These are phyloP conservation scores for Pseudogymnoascus sp. DNA, from an alignment of 2,329 filamentous ascomycete species.

Conservation along the genomic window DNA sequence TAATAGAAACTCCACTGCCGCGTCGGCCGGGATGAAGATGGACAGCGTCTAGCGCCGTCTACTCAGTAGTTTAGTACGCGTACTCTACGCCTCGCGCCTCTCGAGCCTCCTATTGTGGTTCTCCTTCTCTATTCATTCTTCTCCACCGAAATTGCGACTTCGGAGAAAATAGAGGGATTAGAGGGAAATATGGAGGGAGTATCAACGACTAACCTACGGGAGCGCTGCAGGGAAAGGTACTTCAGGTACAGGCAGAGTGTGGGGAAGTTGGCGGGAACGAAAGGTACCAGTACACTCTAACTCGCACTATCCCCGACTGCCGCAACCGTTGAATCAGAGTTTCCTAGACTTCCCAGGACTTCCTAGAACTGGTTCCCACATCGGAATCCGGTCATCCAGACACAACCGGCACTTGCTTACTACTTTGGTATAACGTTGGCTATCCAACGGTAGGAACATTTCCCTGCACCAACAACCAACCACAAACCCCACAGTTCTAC, in stretches of 20 bases:
- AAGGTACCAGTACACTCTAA: neutral
- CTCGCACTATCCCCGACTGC: neutral
- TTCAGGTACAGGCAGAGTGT: neutral
- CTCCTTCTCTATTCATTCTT: neutral
- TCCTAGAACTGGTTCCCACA: neutral
- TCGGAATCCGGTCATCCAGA: neutral
- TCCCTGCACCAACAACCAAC: neutral
- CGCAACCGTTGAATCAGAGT: neutral
- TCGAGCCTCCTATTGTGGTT: neutral
- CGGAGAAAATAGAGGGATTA: neutral
- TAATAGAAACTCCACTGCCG: neutral
- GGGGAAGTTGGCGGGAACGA: neutral
- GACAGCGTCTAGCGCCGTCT: neutral
- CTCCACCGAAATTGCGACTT: neutral
- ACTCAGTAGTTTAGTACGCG: neutral
- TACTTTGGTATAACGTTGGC: too few relatives aligned
- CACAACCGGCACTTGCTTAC: neutral
- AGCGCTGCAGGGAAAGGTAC: neutral
- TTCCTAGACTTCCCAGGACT: neutral
- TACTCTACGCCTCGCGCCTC: neutral
- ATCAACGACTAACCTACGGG: neutral
- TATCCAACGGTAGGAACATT: neutral
- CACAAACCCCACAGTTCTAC: neutral
- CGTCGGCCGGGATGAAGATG: neutral
- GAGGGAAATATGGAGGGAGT: neutral